A percentile compares a stretch with the other conserved stretches of the same genome.
Conservation (phyloP, 108 stramenopile species). For the Stephanodiscus triporus region DNA sequence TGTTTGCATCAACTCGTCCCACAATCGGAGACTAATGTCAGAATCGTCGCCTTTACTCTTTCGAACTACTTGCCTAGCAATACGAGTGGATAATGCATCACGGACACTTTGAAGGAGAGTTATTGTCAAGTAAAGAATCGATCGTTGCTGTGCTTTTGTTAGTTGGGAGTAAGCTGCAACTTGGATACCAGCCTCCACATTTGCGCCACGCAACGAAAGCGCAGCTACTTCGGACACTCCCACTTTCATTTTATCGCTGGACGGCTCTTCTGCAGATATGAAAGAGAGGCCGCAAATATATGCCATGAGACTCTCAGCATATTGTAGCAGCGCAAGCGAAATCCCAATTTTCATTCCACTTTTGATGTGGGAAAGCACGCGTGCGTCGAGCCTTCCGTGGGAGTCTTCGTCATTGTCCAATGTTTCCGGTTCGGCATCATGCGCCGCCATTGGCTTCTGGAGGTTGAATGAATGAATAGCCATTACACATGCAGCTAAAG, state of each 20-base stretch:
- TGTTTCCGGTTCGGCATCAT: slow-evolving; percentile 8
- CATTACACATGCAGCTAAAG: slow-evolving; percentile 52
- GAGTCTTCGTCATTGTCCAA: not conserved
- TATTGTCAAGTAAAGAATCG: slow-evolving; percentile 36
- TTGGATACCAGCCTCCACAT: slow-evolving; percentile 12
- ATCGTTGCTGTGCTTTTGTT: slow-evolving; percentile 39
- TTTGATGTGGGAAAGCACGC: slow-evolving; percentile 34
- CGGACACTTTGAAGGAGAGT: slow-evolving; percentile 43
- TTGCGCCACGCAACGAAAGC: slow-evolving; percentile 29
- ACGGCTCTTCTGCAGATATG: slow-evolving; percentile 6
- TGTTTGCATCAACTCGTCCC: slow-evolving; percentile 73
- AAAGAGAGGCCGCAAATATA: slow-evolving; percentile 29
- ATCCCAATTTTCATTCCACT: slow-evolving; percentile 38
- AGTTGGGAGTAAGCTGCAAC: slow-evolving; percentile 22
- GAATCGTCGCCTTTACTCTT: slow-evolving; percentile 46
- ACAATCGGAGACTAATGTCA: slow-evolving; percentile 61
- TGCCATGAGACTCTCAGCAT: slow-evolving; percentile 49
- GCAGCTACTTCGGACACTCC: slow-evolving; percentile 16
- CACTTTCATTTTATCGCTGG: slow-evolving; percentile 27
- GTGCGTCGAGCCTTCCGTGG: slow-evolving; percentile 14
- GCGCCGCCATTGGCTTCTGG: slow-evolving; percentile 6
- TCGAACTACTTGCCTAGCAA: slow-evolving; percentile 49
- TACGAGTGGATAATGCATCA: slow-evolving; percentile 36
- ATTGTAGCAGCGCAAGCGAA: slow-evolving; percentile 45
- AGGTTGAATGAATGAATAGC: slow-evolving; percentile 40